phyloP scores from a whole-genome alignment of 306 rosid genomes.

The Prunus fruticosa region DNA sequence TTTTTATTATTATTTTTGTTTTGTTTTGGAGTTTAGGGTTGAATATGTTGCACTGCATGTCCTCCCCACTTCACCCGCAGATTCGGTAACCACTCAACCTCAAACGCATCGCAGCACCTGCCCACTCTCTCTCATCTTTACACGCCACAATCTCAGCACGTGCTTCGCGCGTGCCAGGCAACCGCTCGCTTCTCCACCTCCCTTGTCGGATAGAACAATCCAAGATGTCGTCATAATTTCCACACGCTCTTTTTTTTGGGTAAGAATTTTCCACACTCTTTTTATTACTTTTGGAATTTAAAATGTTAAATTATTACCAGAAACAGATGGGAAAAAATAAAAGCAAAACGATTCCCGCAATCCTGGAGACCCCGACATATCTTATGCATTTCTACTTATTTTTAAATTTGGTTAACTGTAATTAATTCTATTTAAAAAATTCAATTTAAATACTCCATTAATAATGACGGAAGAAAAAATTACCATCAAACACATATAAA shows the following conservation, averaged over 20 bases:
- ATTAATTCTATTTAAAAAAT: accelerated
- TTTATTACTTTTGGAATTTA: background rate
- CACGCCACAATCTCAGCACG: background rate
- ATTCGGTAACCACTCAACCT: background rate
- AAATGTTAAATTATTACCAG: background rate
- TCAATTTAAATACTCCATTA: no score
- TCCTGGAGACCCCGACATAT: background rate
- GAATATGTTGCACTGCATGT: background rate
- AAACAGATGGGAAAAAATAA: background rate
- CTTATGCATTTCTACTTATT: no score
- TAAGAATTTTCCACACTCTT: no score
- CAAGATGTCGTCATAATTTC: background rate
- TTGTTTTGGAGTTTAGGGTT: background rate
- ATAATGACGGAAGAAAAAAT: no score
- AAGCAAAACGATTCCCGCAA: background rate
- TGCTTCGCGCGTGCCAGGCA: background rate
- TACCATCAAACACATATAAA: no score
- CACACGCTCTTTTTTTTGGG: no score
- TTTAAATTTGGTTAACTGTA: no score
- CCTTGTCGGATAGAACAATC: background rate
- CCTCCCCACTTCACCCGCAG: background rate
- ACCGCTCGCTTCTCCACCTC: background rate
- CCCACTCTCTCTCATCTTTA: background rate
- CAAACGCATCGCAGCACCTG: background rate
- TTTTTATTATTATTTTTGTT: no score